Evolutionary conservation across 768 basidiomycete species (phyloP), one percentile per base, ranked within the genome.

Genomic region (Russula vinacea): DNA sequence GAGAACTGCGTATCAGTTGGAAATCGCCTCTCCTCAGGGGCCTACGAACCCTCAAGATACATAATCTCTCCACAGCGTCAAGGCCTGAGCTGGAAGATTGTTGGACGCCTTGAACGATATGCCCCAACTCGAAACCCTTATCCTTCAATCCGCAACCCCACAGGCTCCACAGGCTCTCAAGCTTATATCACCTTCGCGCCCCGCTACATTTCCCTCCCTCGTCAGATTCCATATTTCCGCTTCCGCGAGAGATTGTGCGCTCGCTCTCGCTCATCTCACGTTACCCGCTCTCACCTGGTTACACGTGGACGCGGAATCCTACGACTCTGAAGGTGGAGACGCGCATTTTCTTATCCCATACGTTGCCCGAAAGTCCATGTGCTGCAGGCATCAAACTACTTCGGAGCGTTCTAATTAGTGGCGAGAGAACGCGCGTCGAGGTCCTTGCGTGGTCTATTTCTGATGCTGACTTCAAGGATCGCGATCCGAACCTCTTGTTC

Each of bases 261-360:
- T 62, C 4, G 45, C 60, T 2, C 54, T 62, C 3, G 33, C 60
- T 4, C 53, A 59, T 51, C 61, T 66, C 14, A 0, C 35, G 16
- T 29, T 62, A 5, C 65, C 65, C 1, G 10, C 52, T 49, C 60
- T 60, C 14, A 45, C 47, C 13, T 22, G n/a, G 42, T 17, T 66
- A 45, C 32, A 17, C n/a, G n/a, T n/a, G n/a, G n/a, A n/a, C n/a
- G n/a, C n/a, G n/a, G n/a, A n/a, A n/a, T n/a, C n/a, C n/a, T n/a
- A n/a, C n/a, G n/a, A n/a, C n/a, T n/a, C n/a, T n/a, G n/a, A n/a
- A n/a, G n/a, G n/a, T n/a, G n/a, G n/a, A n/a, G n/a, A n/a, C n/a
- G n/a, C n/a, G n/a, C n/a, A n/a, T n/a, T n/a, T n/a, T n/a, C n/a
- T n/a, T n/a, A n/a, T n/a, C n/a, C n/a, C n/a, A n/a, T n/a, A n/a